phyloP scores from a whole-genome alignment of 768 basidiomycete genomes.

The Crucibulum laeve region DNA sequence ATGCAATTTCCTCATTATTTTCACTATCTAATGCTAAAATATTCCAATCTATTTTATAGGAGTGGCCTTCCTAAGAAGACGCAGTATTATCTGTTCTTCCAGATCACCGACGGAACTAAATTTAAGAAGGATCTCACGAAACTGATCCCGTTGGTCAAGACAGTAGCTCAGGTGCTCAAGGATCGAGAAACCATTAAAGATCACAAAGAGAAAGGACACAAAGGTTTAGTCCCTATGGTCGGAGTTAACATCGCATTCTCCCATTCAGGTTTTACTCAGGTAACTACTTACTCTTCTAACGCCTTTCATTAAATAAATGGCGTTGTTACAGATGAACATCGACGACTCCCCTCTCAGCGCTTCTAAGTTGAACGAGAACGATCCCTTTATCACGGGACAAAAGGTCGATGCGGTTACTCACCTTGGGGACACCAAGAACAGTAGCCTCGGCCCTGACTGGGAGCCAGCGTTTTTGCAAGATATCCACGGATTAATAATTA shows the following conservation, averaged over 20 bases:
- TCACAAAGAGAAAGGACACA: conserved; percentile 30
- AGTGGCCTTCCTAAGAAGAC: conserved; percentile 53
- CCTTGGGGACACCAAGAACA: conserved; percentile 30
- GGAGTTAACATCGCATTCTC: conserved; percentile 55
- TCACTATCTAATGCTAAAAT: background rate
- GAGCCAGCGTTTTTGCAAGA: conserved; percentile 37
- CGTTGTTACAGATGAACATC: conserved; percentile 29
- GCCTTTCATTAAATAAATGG: background rate
- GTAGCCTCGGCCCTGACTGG: conserved; percentile 37
- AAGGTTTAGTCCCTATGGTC: conserved; percentile 29
- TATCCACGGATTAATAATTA: conserved; percentile 46
- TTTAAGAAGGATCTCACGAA: conserved; percentile 40
- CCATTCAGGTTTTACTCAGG: conserved; percentile 38
- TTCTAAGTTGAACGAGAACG: conserved; percentile 6
- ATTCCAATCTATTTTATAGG: conserved; percentile 19
- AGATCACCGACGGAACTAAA: conserved; percentile 33
- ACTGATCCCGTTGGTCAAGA: conserved; percentile 42
- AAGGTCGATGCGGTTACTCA: conserved; percentile 25
- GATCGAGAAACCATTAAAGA: conserved; percentile 35
- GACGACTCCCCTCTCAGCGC: conserved; percentile 34
- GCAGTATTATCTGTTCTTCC: conserved; percentile 49
- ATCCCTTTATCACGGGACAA: conserved; percentile 38
- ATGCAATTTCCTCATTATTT: conserved; percentile 7
- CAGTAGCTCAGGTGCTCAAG: conserved; percentile 34
- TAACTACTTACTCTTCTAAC: conserved; percentile 9